Conservation (phyloP, 768 basidiomycete genomes). For the Phanerochaete carnosa region DNA sequence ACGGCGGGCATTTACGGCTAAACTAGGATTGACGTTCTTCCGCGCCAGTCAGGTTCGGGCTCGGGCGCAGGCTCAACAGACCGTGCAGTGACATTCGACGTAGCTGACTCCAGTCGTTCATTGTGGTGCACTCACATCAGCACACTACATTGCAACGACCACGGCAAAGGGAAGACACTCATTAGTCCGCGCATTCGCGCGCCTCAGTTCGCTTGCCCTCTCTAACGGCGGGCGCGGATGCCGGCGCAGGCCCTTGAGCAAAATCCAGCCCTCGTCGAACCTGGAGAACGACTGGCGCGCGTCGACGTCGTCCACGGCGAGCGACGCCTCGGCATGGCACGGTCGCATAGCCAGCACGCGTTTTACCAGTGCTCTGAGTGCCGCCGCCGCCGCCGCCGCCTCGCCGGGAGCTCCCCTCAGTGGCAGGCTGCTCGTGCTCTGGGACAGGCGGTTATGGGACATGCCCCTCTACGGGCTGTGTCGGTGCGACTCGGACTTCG, state of each 20-base stretch:
- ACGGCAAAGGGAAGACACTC: conserved; percentile 12
- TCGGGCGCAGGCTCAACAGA: conserved; percentile 41
- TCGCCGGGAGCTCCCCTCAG: conserved; percentile 5
- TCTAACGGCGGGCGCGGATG: conserved; percentile 52
- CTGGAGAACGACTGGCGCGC: conserved; percentile 68
- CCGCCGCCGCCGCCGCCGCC: neutral
- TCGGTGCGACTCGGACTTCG: too few species aligned
- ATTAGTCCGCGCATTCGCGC: conserved; percentile 52
- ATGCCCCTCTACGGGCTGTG: too few species aligned
- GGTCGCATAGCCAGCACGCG: conserved; percentile 9
- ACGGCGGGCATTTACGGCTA: too few species aligned
- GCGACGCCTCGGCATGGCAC: conserved; percentile 40
- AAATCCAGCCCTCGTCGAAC: conserved; percentile 88
- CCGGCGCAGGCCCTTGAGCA: conserved; percentile 70
- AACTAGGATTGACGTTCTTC: too few species aligned
- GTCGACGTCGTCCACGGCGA: conserved; percentile 70
- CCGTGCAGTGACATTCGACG: conserved; percentile 57
- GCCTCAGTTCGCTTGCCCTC: conserved; percentile 45
- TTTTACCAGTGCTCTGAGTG: neutral
- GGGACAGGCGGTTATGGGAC: neutral
- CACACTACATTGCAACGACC: conserved; percentile 20
- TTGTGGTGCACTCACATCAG: conserved; percentile 51
- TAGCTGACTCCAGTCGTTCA: conserved; percentile 72
- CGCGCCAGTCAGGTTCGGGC: conserved; percentile 4
- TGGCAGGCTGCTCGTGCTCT: neutral